These are phyloP conservation scores for Austroboletus novae-zelandiae DNA, from an alignment of 1,284 basidiomycete species.

Conservation along the genomic window DNA sequence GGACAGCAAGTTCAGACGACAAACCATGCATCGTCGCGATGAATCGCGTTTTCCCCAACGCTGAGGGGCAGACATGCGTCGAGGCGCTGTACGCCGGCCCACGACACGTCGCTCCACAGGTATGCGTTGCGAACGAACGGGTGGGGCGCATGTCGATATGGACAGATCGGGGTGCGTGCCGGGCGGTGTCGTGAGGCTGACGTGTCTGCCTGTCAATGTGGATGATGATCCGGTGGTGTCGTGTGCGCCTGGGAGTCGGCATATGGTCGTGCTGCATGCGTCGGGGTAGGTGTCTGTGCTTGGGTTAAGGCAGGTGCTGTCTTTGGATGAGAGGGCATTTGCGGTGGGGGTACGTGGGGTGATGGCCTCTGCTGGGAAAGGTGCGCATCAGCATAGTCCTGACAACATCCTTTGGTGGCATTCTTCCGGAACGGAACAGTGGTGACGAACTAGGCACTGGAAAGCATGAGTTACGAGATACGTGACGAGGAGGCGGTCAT, in stretches of 20 bases:
- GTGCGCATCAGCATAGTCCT: constrained; percentile 70
- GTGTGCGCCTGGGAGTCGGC: constrained; percentile 66
- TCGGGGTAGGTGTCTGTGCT: constrained; percentile 50
- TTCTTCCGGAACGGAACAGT: no score
- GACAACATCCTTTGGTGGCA: no score
- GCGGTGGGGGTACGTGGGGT: constrained; percentile 73
- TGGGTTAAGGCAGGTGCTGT: constrained; percentile 67
- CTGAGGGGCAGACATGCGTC: constrained; percentile 32
- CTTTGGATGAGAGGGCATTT: constrained; percentile 33
- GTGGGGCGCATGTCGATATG: constrained; percentile 83
- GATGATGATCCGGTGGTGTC: constrained; percentile 33
- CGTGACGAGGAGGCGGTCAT: no score
- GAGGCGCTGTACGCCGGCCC: constrained; percentile 58
- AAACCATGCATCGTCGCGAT: constrained; percentile 45
- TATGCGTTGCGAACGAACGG: background rate
- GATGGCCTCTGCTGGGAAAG: constrained; percentile 59
- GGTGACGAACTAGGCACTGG: no score
- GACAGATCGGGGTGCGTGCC: constrained; percentile 58
- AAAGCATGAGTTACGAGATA: no score
- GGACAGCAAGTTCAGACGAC: background rate
- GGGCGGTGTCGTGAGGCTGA: constrained; percentile 20
- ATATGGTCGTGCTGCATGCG: constrained; percentile 56
- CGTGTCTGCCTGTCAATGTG: constrained; percentile 22
- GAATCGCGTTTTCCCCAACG: constrained; percentile 32
- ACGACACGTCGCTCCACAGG: constrained; percentile 61